Conservation (phyloP, 306 rosid species). For the Hylodesmum podocarpum region DNA sequence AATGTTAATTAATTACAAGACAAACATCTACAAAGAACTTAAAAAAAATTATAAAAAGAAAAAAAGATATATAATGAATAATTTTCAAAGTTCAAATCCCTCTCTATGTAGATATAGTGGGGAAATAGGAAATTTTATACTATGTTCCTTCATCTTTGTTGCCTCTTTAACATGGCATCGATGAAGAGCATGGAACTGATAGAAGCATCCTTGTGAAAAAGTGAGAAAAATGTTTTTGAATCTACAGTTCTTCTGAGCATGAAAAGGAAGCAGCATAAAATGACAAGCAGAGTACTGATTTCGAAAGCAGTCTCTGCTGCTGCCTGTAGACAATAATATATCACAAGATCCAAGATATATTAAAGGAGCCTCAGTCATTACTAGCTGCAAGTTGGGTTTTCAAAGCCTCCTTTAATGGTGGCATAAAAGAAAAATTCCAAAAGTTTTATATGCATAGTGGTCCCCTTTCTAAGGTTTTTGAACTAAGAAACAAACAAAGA, state of each 20-base stretch:
- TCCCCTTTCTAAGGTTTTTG: slow-evolving; percentile 20
- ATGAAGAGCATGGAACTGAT: slow-evolving; percentile 27
- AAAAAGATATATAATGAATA: neutral
- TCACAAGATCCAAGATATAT: slow-evolving; percentile 62
- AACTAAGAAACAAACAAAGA: neutral
- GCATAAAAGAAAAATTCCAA: slow-evolving; percentile 25
- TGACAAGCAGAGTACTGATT: slow-evolving; percentile 41
- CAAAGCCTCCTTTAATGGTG: slow-evolving; percentile 27
- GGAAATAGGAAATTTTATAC: slow-evolving; percentile 16
- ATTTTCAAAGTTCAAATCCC: neutral
- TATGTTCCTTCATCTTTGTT: slow-evolving; percentile 4
- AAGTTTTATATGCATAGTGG: slow-evolving; percentile 29
- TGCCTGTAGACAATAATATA: slow-evolving; percentile 26
- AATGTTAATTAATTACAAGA: neutral
- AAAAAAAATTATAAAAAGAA: neutral
- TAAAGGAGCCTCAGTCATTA: neutral
- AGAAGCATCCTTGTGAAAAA: slow-evolving; percentile 32
- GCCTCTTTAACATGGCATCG: slow-evolving; percentile 22
- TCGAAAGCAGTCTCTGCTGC: slow-evolving; percentile 38
- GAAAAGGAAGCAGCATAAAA: slow-evolving; percentile 56
- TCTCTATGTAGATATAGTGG: neutral
- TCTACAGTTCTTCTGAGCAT: slow-evolving; percentile 47
- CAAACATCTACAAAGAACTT: neutral
- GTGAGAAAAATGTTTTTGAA: slow-evolving; percentile 26
- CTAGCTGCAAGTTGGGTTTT: slow-evolving; percentile 12